A percentile compares a stretch with the other conserved stretches of the same genome.
phyloP scores from a whole-genome alignment of 305 asterid genomes.

The Rubia tinctorum region DNA sequence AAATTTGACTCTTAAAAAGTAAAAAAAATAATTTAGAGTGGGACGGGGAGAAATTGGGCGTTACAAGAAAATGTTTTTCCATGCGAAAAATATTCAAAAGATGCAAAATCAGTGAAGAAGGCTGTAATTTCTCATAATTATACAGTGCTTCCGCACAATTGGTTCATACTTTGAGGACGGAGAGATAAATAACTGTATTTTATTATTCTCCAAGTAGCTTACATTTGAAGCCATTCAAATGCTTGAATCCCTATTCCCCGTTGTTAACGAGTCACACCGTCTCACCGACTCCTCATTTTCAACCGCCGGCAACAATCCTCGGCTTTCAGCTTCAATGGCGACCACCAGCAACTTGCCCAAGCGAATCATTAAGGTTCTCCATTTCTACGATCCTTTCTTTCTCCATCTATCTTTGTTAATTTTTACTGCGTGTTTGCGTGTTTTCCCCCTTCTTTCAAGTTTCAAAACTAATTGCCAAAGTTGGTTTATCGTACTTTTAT shows the following conservation, averaged over 20 bases:
- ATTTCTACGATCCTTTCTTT: constrained; percentile 23
- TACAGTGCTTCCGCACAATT: not conserved
- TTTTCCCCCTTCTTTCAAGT: constrained; percentile 9
- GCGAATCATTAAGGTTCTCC: constrained; percentile 77
- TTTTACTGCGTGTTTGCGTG: not conserved
- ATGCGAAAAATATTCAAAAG: not conserved
- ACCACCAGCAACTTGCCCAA: constrained; percentile 90
- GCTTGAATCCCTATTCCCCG: not conserved
- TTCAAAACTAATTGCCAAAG: constrained; percentile 1
- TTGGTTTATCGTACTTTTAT: not conserved
- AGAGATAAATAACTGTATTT: not conserved
- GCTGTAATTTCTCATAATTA: not conserved
- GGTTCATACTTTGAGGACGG: not conserved
- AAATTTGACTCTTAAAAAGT: too few relatives aligned
- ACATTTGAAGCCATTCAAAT: not conserved
- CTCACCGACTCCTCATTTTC: not conserved
- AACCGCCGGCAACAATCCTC: not conserved
- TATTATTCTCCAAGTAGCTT: not conserved
- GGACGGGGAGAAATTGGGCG: too few relatives aligned
- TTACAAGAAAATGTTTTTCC: too few relatives aligned
- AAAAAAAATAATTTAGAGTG: too few relatives aligned
- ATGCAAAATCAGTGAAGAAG: not conserved
- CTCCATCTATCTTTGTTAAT: constrained; percentile 16
- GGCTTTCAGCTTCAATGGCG: constrained; percentile 29
- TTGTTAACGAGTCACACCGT: not conserved